These are phyloP conservation scores for Trichoderma erinaceum DNA, from an alignment of 495 filamentous ascomycete species.

Conservation along the genomic window DNA sequence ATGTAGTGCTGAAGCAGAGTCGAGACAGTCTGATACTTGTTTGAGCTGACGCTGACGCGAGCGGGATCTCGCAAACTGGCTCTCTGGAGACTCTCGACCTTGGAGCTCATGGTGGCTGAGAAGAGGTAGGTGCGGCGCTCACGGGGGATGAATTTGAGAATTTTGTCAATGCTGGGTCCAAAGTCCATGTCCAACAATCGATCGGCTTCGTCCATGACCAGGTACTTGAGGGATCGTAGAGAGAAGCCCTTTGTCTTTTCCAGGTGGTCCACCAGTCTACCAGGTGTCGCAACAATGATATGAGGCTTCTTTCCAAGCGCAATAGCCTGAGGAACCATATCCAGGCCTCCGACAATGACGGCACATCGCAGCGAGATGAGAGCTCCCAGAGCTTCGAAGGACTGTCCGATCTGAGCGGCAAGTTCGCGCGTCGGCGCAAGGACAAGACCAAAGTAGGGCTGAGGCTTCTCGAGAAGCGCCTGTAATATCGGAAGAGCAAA, in stretches of 20 bases:
- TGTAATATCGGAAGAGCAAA: slow-evolving; percentile 89
- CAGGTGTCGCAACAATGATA: slow-evolving; percentile 81
- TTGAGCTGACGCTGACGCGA: slow-evolving; percentile 64
- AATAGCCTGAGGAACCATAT: slow-evolving; percentile 86
- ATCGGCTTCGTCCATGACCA: slow-evolving; percentile 95
- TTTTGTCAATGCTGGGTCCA: slow-evolving; percentile 84
- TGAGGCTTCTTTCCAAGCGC: slow-evolving; percentile 89
- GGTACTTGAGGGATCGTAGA: slow-evolving; percentile 67
- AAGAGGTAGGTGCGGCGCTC: slow-evolving; percentile 82
- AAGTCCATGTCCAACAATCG: slow-evolving; percentile 91
- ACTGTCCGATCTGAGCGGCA: slow-evolving; percentile 79
- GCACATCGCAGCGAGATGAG: slow-evolving; percentile 73
- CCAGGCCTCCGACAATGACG: slow-evolving; percentile 86
- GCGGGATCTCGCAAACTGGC: slow-evolving; percentile 70
- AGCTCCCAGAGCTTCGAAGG: slow-evolving; percentile 77
- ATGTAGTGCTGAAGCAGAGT: slow-evolving; percentile 77
- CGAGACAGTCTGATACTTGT: slow-evolving; percentile 81
- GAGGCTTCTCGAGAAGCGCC: slow-evolving; percentile 75
- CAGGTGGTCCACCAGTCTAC: slow-evolving; percentile 83
- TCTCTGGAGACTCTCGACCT: slow-evolving; percentile 85
- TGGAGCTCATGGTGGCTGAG: slow-evolving; percentile 86
- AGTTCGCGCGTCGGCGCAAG: slow-evolving; percentile 89
- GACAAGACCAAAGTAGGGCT: slow-evolving; percentile 69
- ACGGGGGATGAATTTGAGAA: slow-evolving; percentile 81
- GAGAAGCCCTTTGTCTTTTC: slow-evolving; percentile 97